Base-by-base conservation (phyloP, 2,329 filamentous ascomycete species). In the Xylariales sp. region DNA sequence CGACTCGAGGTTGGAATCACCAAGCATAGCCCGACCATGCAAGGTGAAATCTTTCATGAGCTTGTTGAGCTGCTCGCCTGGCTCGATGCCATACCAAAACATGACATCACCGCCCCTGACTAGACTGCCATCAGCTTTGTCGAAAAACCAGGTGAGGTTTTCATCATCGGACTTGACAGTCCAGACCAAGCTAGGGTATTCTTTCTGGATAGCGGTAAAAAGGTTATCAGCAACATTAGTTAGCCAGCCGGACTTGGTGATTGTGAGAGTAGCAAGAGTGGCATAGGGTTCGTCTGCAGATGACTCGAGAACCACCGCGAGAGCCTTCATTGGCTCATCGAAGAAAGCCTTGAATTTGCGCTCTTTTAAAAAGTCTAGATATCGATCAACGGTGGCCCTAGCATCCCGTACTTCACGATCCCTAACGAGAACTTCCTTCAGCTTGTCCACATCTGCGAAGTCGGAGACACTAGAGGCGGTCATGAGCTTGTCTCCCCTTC, bases 121-220 rank as follows among this genome's bases (percentile, higher is more conserved):
- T 75, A 97, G 87, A 80, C 93, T 97, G 64, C 96, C 95, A 74
- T 97, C 94, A 9, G 95, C 92, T 86, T 97, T 97, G 81, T 97
- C 94, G 74, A 97, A 97, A 85, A 98, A 97, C 96, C 95, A 98
- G 10, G 93, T 94, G 75, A 98, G 85, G 80, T 98, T 97, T 86
- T 98, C 95, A 75, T 98, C 94, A 73, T 97, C 92, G 77, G 94
- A 91, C 83, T 93, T 95, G 68, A 97, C 95, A n/a, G 94, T 97
- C 95, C 94, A 99, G 71, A 93, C 92, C 72, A 98, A 86, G 82
- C 91, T 93, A 63, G 94, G 90, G 80, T 94, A 92, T 77, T 97
- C 95, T 81, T 97, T 97, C 86, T 95, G 97, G 79, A 98, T 92
- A 70, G 92, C 91, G 71, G 91, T 89, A 80, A 98, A 97, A 65